phyloP scores from a whole-genome alignment of 2,329 filamentous ascomycete species.

The Aspergillus sojae region DNA sequence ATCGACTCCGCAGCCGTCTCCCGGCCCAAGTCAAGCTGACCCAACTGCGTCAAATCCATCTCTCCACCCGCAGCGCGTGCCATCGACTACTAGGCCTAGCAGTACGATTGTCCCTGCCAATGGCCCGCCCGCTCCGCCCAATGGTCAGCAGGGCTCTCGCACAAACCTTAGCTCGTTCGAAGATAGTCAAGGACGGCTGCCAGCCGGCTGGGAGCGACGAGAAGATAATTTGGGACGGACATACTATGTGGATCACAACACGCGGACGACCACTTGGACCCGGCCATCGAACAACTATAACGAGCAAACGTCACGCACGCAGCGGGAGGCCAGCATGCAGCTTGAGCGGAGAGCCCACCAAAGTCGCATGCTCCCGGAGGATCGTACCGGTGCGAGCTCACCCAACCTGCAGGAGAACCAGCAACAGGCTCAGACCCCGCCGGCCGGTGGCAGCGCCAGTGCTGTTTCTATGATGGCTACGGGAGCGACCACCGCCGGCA shows the following conservation, averaged over 20 bases:
- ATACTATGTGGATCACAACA: conserved; percentile 98
- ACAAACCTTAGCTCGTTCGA: conserved; percentile 86
- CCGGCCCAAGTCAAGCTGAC: conserved; percentile 32
- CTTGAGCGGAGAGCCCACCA: conserved; percentile 92
- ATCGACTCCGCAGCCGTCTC: conserved; percentile 28
- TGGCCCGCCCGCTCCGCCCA: conserved; percentile 40
- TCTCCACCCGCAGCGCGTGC: conserved; percentile 37
- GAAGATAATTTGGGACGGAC: conserved; percentile 94
- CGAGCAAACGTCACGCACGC: conserved; percentile 72
- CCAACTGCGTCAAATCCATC: conserved; percentile 36
- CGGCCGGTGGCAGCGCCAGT: conserved; percentile 53
- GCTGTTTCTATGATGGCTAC: conserved; percentile 89
- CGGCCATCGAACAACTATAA: conserved; percentile 79
- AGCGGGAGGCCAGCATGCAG: conserved; percentile 87
- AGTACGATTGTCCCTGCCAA: conserved; percentile 45
- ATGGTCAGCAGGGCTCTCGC: conserved; percentile 44
- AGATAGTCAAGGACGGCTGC: conserved; percentile 89
- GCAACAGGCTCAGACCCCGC: conserved; percentile 46
- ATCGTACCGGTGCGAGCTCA: conserved; percentile 90
- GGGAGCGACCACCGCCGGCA: conserved; percentile 89
- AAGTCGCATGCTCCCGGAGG: conserved; percentile 92
- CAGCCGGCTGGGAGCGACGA: conserved; percentile 91
- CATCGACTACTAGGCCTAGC: conserved; percentile 39
- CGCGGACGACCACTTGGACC: conserved; percentile 94
- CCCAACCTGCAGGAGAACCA: conserved; percentile 67